These are phyloP conservation scores for Pholiota molesta DNA, from an alignment of 768 basidiomycete genomes.

Conservation along the genomic window DNA sequence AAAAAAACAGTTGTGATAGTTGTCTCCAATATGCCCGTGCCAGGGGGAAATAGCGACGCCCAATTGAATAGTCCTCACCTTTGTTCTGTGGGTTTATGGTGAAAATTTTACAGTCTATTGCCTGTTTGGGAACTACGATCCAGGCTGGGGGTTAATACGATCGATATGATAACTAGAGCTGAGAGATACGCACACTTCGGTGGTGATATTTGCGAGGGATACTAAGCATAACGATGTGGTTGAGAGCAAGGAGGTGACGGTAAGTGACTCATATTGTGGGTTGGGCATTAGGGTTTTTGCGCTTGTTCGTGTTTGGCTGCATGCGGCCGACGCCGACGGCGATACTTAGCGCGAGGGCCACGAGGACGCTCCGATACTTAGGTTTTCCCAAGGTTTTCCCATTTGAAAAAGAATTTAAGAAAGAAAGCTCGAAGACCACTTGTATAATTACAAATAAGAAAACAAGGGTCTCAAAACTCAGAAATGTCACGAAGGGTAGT, in stretches of 20 bases:
- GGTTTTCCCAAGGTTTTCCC: too few species aligned
- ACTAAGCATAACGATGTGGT: slow-evolving; percentile 13
- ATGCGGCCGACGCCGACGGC: too few species aligned
- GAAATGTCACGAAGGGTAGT: too few species aligned
- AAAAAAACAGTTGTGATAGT: too few species aligned
- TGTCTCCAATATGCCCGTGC: too few species aligned
- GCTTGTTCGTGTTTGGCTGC: slow-evolving; percentile 17
- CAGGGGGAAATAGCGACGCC: too few species aligned
- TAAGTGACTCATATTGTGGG: slow-evolving; percentile 12
- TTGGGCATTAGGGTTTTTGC: slow-evolving; percentile 26
- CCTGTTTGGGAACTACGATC: slow-evolving; percentile 7
- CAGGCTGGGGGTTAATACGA: not conserved
- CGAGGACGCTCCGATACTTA: not conserved
- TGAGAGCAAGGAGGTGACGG: not conserved
- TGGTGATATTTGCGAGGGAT: not conserved
- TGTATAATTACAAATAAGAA: too few species aligned
- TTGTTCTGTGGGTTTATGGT: not conserved
- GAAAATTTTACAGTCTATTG: slow-evolving; percentile 7
- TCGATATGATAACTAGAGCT: not conserved
- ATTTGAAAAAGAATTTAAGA: too few species aligned
- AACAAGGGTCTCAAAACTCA: too few species aligned
- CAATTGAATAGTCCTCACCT: not conserved
- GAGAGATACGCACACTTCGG: not conserved
- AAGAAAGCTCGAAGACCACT: too few species aligned
- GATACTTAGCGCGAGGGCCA: too few species aligned